phyloP scores from a whole-genome alignment of 768 basidiomycete species.

The Leccinum uliginosum region DNA sequence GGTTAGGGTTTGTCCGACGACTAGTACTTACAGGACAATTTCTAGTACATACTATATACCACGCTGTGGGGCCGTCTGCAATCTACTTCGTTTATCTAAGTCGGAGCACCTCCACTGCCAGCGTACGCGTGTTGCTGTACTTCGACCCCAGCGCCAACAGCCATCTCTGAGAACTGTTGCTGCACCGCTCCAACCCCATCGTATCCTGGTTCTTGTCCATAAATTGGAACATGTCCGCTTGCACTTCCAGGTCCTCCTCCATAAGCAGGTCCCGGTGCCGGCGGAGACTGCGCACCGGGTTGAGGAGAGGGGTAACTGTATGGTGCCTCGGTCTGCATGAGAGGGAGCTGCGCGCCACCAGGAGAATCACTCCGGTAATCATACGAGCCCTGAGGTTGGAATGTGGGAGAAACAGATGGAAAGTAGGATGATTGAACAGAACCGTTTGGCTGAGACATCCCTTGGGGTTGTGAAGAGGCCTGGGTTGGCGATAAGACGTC shows the following conservation, averaged over 20 bases:
- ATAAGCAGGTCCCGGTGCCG: slow-evolving; percentile 9
- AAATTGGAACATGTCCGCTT: slow-evolving; percentile 14
- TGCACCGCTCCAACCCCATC: slow-evolving; percentile 25
- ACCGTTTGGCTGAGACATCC: slow-evolving; percentile 10
- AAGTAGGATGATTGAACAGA: slow-evolving; percentile 14
- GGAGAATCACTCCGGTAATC: slow-evolving; percentile 17
- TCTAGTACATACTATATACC: not conserved
- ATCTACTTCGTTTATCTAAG: slow-evolving; percentile 7
- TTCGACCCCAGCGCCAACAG: slow-evolving; percentile 18
- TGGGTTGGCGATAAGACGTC: slow-evolving; percentile 13
- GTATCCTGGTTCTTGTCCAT: slow-evolving; percentile 20
- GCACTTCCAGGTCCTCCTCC: slow-evolving; percentile 21
- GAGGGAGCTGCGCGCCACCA: not conserved
- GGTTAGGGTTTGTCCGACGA: slow-evolving; percentile 20
- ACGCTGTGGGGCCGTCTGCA: not conserved
- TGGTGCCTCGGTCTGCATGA: slow-evolving; percentile 3
- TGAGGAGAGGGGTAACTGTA: slow-evolving; percentile 20
- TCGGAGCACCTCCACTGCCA: slow-evolving; percentile 16
- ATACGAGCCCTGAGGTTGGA: slow-evolving; percentile 20
- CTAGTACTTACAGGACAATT: not conserved
- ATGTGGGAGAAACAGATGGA: not conserved
- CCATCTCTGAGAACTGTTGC: slow-evolving; percentile 31
- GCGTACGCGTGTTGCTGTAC: slow-evolving; percentile 22
- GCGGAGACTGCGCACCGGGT: slow-evolving; percentile 15
- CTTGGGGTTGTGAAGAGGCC: slow-evolving; percentile 15